A percentile compares a stretch with the other conserved stretches of the same genome.
phyloP scores from a whole-genome alignment of 2,329 filamentous ascomycete species.

The Aureobasidium sp. region DNA sequence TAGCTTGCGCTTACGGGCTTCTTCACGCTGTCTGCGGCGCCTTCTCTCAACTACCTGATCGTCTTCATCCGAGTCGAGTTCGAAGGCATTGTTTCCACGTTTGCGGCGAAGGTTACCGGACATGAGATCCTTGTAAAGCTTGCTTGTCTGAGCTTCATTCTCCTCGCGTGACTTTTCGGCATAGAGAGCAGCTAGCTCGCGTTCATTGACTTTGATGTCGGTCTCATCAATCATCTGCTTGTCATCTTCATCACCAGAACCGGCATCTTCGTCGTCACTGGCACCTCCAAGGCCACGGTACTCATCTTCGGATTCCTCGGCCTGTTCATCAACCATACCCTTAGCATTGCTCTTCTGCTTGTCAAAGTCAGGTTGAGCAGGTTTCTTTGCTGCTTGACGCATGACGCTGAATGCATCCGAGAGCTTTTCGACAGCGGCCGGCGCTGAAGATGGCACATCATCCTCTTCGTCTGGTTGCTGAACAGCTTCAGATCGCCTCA shows the following conservation, averaged over 20 bases:
- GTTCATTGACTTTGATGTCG: conserved; percentile 67
- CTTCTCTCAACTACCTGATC: conserved; percentile 67
- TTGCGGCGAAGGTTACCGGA: conserved; percentile 81
- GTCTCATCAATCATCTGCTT: conserved; percentile 83
- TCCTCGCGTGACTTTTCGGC: conserved; percentile 70
- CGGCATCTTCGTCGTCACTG: conserved; percentile 75
- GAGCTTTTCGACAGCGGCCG: conserved; percentile 14
- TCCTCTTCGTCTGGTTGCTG: conserved; percentile 39
- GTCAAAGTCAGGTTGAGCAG: conserved; percentile 58
- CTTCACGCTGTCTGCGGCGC: conserved; percentile 75
- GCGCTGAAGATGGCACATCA: conserved; percentile 15
- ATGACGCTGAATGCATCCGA: conserved; percentile 60
- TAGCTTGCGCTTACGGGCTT: conserved; percentile 84
- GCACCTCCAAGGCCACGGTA: conserved; percentile 88
- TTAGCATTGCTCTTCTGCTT: conserved; percentile 82
- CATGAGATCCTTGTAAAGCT: conserved; percentile 86
- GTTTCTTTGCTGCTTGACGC: conserved; percentile 51
- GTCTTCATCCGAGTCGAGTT: conserved; percentile 76
- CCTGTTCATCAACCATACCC: conserved; percentile 83
- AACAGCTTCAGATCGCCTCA: conserved; percentile 30
- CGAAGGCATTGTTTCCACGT: conserved; percentile 55
- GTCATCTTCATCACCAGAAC: conserved; percentile 65
- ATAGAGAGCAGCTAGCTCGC: conserved; percentile 75
- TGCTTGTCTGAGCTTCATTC: conserved; percentile 82
- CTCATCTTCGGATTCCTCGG: conserved; percentile 96